These are phyloP conservation scores for Wickerhamiella brachini DNA, from an alignment of 805 yeast genomes.

Conservation along the genomic window DNA sequence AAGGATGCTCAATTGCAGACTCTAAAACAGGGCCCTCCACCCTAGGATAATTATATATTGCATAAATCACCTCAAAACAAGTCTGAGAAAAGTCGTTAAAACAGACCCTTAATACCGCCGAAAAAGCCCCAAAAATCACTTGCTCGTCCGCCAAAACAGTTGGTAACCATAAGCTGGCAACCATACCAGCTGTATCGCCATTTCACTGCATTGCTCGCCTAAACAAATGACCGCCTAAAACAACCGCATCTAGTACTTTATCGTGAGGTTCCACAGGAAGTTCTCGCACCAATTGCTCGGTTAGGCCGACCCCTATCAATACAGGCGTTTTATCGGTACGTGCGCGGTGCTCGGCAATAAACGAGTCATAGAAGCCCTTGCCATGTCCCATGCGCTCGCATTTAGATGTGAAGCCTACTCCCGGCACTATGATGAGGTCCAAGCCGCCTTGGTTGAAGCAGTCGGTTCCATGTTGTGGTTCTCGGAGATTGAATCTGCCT, in stretches of 20 bases:
- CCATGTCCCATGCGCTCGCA: slow-evolving; percentile 75
- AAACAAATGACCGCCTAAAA: slow-evolving; percentile 27
- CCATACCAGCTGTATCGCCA: no score
- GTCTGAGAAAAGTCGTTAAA: no score
- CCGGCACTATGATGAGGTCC: slow-evolving; percentile 72
- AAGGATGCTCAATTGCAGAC: no score
- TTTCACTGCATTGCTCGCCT: no score
- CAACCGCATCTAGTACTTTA: slow-evolving; percentile 39
- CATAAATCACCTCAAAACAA: no score
- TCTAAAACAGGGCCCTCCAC: no score
- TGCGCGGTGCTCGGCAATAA: slow-evolving; percentile 30
- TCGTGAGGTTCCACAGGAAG: slow-evolving; percentile 56
- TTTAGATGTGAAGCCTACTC: slow-evolving; percentile 54
- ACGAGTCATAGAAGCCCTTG: slow-evolving; percentile 83
- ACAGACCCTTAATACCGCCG: no score
- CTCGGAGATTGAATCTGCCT: slow-evolving; percentile 55
- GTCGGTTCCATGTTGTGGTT: slow-evolving; percentile 36
- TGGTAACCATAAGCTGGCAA: no score
- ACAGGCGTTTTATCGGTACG: slow-evolving; percentile 12
- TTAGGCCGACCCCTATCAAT: slow-evolving; percentile 48
- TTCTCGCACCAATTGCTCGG: slow-evolving; percentile 41
- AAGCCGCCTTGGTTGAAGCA: slow-evolving; percentile 29
- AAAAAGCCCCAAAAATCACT: no score
- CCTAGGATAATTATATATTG: neutral
- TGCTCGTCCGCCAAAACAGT: no score